Conservation (phyloP, 495 filamentous ascomycete species). For the Penicillium samsonianum region DNA sequence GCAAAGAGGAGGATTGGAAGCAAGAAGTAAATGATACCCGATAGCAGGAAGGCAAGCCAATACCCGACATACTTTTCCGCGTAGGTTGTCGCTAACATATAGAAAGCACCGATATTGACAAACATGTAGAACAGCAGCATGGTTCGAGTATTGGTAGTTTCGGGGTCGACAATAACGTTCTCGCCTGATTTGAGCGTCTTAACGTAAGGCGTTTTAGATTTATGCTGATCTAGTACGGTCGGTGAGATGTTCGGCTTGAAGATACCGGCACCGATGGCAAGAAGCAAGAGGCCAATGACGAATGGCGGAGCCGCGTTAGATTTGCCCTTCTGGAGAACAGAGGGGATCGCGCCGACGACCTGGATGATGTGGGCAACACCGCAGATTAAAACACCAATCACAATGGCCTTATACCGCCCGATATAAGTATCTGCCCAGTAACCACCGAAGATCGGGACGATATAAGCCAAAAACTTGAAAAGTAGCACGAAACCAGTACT, state of each 20-base stretch:
- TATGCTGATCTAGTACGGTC: slow-evolving; percentile 37
- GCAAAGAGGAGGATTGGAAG: slow-evolving; percentile 52
- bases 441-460: slow-evolving; percentile 58
- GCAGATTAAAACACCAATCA: slow-evolving; percentile 62
- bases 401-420: slow-evolving; percentile 56
- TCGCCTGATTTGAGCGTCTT: slow-evolving; percentile 41
- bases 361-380: slow-evolving; percentile 67
- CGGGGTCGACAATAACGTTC: slow-evolving; percentile 43
- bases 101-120: slow-evolving; percentile 43
- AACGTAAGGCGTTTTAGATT: slow-evolving; percentile 27
- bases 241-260: slow-evolving; percentile 47
- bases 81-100: slow-evolving; percentile 40
- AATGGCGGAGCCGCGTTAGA: slow-evolving; percentile 54
- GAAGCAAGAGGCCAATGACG: slow-evolving; percentile 53
- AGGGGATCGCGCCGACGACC: slow-evolving; percentile 59
- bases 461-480: slow-evolving; percentile 61
- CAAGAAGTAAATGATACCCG: slow-evolving; percentile 53
- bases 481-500: slow-evolving; percentile 60
- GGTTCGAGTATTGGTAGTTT: slow-evolving; percentile 31
- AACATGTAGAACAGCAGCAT: slow-evolving; percentile 44
- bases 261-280: slow-evolving; percentile 39
- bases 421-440: slow-evolving; percentile 60
- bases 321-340: slow-evolving; percentile 54
- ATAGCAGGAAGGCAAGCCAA: slow-evolving; percentile 38
- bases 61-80: slow-evolving; percentile 44